These are phyloP conservation scores for Moesziomyces sp. DNA, from an alignment of 1,284 basidiomycete genomes.

Conservation along the genomic window DNA sequence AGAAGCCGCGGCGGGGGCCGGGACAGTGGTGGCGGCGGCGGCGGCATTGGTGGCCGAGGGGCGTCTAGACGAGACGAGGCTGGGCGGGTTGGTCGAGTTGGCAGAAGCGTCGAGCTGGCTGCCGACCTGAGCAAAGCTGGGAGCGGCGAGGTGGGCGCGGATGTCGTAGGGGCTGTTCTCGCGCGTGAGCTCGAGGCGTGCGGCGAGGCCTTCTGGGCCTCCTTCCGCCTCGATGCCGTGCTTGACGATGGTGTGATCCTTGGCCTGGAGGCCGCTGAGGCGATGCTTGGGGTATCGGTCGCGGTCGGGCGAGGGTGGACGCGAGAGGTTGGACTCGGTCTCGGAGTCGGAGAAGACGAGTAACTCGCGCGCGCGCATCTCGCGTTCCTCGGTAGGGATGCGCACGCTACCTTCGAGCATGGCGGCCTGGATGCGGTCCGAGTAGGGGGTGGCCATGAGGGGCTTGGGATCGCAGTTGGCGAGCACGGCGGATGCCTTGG, in stretches of 20 bases:
- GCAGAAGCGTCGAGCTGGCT: conserved; percentile 24
- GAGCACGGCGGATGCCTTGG: conserved; percentile 9
- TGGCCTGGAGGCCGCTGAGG: conserved; percentile 58
- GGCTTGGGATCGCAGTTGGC: conserved; percentile 51
- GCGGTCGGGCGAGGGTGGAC: conserved; percentile 58
- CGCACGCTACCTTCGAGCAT: conserved; percentile 41
- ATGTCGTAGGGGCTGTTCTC: conserved; percentile 55
- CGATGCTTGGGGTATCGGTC: conserved; percentile 56
- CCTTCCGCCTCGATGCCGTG: conserved; percentile 39
- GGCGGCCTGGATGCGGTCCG: conserved; percentile 49
- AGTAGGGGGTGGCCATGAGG: conserved; percentile 45
- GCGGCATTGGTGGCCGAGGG: conserved; percentile 21
- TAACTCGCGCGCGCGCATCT: conserved; percentile 53
- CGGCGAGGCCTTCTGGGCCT: conserved; percentile 21
- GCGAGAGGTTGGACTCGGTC: conserved; percentile 61
- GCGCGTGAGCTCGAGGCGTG: conserved; percentile 51
- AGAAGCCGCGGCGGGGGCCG: conserved; percentile 7
- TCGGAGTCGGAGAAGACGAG: conserved; percentile 56
- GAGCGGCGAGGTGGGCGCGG: conserved; percentile 26
- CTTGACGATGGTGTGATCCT: conserved; percentile 56
- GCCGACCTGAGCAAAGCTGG: conserved; percentile 15
- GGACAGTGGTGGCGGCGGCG: conserved; percentile 13
- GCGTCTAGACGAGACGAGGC: conserved; percentile 27
- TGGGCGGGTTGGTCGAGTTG: conserved; percentile 29
- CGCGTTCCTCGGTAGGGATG: conserved; percentile 51